phyloP scores from a whole-genome alignment of 768 basidiomycete species.

The Pleurotus citrinopileatus region DNA sequence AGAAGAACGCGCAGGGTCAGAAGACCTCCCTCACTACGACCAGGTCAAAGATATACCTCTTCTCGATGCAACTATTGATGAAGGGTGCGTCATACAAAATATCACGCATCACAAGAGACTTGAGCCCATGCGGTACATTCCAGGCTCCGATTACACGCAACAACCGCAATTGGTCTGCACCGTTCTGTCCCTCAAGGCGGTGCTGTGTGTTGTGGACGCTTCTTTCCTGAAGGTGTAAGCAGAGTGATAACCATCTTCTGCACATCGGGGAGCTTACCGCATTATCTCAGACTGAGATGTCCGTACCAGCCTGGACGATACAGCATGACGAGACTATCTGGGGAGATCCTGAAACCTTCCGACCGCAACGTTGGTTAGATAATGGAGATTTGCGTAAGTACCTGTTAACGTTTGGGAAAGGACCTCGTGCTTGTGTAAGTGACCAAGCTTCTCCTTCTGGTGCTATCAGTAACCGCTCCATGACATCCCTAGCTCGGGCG shows the following conservation, averaged over 20 bases:
- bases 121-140: background rate
- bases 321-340: constrained; percentile 25
- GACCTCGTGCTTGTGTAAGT: constrained; percentile 26
- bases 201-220: constrained; percentile 17
- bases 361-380: constrained; percentile 34
- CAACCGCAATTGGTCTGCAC: constrained; percentile 32
- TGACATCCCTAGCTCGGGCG: constrained; percentile 17
- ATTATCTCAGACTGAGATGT: constrained; percentile 24
- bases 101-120: background rate
- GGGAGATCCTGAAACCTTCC: constrained; percentile 28
- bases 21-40: constrained; percentile 14
- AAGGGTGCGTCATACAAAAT: constrained; percentile 16
- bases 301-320: constrained; percentile 30
- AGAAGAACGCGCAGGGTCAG: constrained; percentile 9
- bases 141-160: constrained; percentile 29
- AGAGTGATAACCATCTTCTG: constrained; percentile 8
- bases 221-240: constrained; percentile 29
- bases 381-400: constrained; percentile 18
- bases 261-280: background rate
- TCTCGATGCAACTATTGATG: constrained; percentile 23
- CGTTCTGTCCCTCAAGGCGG: constrained; percentile 26
- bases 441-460: background rate
- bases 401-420: constrained; percentile 27
- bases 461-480: background rate
- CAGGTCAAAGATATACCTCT: constrained; percentile 21